Percentiles rank a stretch among this genome's conserved stretches.
phyloP scores from a whole-genome alignment of 2,329 filamentous ascomycete species.

The Stagonosporopsis rhizophila region DNA sequence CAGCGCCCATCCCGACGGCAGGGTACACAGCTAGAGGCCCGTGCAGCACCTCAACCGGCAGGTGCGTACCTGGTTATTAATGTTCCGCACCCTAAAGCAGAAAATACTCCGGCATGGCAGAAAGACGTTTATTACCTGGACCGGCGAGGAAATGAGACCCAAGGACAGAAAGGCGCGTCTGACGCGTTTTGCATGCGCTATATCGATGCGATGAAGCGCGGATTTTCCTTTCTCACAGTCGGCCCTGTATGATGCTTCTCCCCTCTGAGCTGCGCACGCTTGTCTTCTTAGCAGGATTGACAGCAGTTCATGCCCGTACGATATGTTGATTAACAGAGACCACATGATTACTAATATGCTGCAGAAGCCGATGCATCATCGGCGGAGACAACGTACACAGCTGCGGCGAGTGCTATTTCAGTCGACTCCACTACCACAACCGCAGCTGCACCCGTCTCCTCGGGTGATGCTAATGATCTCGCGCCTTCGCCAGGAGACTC shows the following conservation, averaged over 20 bases:
- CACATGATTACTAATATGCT: neutral
- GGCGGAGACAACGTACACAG: neutral
- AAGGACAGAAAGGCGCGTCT: neutral
- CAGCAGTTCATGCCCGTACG: constrained; percentile 6
- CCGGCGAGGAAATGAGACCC: neutral
- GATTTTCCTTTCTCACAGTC: neutral
- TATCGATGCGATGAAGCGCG: neutral
- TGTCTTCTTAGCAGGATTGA: constrained; percentile 5
- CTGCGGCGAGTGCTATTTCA: neutral
- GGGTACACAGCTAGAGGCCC: neutral
- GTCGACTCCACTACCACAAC: neutral
- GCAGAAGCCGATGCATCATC: neutral
- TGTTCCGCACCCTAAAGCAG: neutral
- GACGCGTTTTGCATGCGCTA: neutral
- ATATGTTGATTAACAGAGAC: neutral
- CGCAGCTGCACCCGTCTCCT: neutral
- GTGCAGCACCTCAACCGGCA: constrained; percentile 7
- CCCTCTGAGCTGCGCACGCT: constrained; percentile 8
- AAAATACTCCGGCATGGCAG: constrained; percentile 7
- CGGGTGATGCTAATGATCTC: neutral
- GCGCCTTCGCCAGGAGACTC: neutral
- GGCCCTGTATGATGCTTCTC: constrained; percentile 7
- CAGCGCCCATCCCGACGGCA: neutral
- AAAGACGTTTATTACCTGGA: neutral
- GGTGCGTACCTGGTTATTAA: constrained; percentile 6